These are phyloP conservation scores for Penicillium sp. DNA, from an alignment of 2,329 filamentous ascomycete species.

Conservation along the genomic window DNA sequence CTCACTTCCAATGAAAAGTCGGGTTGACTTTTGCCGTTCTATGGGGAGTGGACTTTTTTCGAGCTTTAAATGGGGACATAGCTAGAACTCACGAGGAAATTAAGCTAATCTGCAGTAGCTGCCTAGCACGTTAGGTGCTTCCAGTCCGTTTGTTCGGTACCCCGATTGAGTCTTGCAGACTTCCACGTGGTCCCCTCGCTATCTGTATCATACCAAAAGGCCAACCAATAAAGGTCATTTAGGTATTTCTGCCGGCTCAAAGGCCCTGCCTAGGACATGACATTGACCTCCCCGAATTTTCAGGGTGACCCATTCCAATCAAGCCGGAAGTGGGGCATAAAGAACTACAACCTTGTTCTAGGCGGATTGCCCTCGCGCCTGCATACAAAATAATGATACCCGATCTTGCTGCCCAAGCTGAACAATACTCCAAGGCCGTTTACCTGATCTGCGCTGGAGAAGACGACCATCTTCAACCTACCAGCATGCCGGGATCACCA, in stretches of 20 bases:
- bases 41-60: no score
- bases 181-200: neutral
- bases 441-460: conserved; percentile 41
- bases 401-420: conserved; percentile 23
- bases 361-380: conserved; percentile 31
- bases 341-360: conserved; percentile 27
- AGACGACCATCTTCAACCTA: conserved; percentile 33
- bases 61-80: no score
- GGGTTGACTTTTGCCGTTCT: no score
- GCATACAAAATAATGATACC: conserved; percentile 28
- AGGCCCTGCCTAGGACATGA: neutral
- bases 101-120: no score
- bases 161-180: neutral
- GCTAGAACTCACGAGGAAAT: no score
- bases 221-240: neutral
- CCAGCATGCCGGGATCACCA: conserved; percentile 13
- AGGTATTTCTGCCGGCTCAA: no score
- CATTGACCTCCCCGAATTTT: neutral
- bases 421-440: conserved; percentile 33
- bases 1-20: no score
- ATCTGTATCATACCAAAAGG: neutral
- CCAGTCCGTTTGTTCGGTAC: neutral
- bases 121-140: neutral
- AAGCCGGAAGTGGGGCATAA: conserved; percentile 34
- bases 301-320: neutral